Evolutionary conservation across 2,329 filamentous ascomycete genomes (phyloP), one percentile per base, ranked within the genome.

Genomic region (Colletotrichum neosansevieriae): DNA sequence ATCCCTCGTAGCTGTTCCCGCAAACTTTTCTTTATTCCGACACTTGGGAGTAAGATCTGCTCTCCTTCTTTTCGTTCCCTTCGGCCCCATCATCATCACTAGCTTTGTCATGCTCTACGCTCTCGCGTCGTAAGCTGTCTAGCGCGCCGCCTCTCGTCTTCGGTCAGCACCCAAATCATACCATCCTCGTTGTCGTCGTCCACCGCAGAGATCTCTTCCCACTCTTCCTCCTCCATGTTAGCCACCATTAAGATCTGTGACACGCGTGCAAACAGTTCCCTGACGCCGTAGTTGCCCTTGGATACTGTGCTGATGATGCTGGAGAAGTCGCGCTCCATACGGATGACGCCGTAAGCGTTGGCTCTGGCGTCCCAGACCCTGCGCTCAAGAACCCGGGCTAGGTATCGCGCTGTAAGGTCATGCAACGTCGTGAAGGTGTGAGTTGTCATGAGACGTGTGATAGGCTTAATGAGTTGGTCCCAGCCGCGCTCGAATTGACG

Each of bases 161-260:
- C 85, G 67, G 85, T 91, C 71, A 94, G 74, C 51, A 91, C 86
- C 92, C 92, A 94, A 58, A 86, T 84, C 75, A 96, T 89, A 11
- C 88, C 91, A 57, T 88, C 90, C 12, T 89, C 87, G 40, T 82
- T 84, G 36, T 83, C 67, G 0, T 59, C 70, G 11, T 54, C 49
- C 1, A 21, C 80, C 6, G 79, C 75, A 44, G 80, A 77, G 44
- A 94, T 79, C 78, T 96, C 94, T 54, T 95, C 92, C 92, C 94
- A 97, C 79, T 98, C 95, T 66, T 98, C 94, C 38, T 96, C 93
- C 77, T 98, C 94, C 94, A 98, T 97, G 73, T 94, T 95, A 76
- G 95, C 90, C 15, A 97, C 89, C 84, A 97, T 89, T 65, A 92
- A 88, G 74, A 97, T 91, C 84, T 98, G 94, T 67, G 86, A 85